These are phyloP conservation scores for Fusarium dlaminii DNA, from an alignment of 2,329 filamentous ascomycete genomes.

Conservation along the genomic window DNA sequence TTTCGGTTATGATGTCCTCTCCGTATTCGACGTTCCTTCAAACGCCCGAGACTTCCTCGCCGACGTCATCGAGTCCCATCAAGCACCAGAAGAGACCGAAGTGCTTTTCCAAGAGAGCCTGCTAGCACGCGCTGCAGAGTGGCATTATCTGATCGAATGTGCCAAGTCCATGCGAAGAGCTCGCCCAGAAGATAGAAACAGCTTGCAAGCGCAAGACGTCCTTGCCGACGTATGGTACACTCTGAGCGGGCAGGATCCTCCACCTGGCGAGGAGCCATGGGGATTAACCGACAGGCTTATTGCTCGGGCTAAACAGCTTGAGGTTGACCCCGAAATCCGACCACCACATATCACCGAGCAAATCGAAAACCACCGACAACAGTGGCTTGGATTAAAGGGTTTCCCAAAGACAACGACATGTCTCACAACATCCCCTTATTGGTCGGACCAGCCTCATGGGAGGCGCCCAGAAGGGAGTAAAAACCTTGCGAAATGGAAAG, in stretches of 20 bases:
- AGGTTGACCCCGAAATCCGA: slow-evolving; percentile 33
- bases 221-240: slow-evolving; percentile 46
- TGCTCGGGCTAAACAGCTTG: slow-evolving; percentile 42
- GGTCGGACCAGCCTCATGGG: slow-evolving; percentile 36
- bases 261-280: slow-evolving; percentile 41
- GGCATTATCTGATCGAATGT: slow-evolving; percentile 47
- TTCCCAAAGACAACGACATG: slow-evolving; percentile 14
- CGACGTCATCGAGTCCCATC: slow-evolving; percentile 42
- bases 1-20: slow-evolving; percentile 42
- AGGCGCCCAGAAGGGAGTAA: slow-evolving; percentile 19
- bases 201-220: slow-evolving; percentile 48
- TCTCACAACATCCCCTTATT: slow-evolving; percentile 43
- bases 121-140: slow-evolving; percentile 47
- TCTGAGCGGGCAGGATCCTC: slow-evolving; percentile 15
- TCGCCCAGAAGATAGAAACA: slow-evolving; percentile 13
- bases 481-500: slow-evolving; percentile 13
- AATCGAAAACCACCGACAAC: slow-evolving; percentile 4
- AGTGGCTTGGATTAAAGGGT: neutral
- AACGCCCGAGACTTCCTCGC: slow-evolving; percentile 46
- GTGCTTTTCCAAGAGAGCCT: slow-evolving; percentile 46
- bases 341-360: slow-evolving; percentile 16
- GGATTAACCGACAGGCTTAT: slow-evolving; percentile 50
- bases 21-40: slow-evolving; percentile 47
- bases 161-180: slow-evolving; percentile 43
- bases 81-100: slow-evolving; percentile 43